Percentiles rank a stretch among this genome's conserved stretches.
phyloP scores from a whole-genome alignment of 2,329 filamentous ascomycete species.

The Penicillium sp. region DNA sequence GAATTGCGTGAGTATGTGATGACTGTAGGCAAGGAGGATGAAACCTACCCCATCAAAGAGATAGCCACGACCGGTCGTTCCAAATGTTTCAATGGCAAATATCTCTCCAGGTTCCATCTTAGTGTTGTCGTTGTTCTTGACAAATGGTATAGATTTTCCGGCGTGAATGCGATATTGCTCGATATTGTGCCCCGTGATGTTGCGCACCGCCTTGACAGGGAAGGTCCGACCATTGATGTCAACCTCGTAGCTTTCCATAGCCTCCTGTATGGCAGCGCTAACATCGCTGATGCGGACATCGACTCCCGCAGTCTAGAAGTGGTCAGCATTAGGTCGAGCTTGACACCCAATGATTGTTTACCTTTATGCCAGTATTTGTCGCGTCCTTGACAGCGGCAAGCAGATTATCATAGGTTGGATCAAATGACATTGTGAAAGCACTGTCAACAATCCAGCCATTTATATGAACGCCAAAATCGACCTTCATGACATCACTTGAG shows the following conservation, averaged over 20 bases:
- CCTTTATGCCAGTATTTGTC: constrained; percentile 60
- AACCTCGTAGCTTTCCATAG: constrained; percentile 62
- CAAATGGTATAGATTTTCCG: constrained; percentile 55
- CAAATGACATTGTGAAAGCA: constrained; percentile 75
- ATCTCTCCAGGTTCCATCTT: constrained; percentile 60
- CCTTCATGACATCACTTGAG: constrained; percentile 74
- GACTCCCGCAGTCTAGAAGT: constrained; percentile 49
- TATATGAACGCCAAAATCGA: constrained; percentile 79
- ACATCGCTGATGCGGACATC: constrained; percentile 56
- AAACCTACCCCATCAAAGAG: constrained; percentile 47
- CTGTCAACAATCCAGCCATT: constrained; percentile 78
- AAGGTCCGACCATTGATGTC: constrained; percentile 53
- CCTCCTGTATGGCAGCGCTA: constrained; percentile 58
- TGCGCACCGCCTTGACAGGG: constrained; percentile 56
- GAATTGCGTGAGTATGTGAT: neutral
- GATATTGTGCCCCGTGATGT: constrained; percentile 57
- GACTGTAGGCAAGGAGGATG: neutral
- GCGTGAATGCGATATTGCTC: constrained; percentile 55
- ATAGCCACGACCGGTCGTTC: constrained; percentile 53
- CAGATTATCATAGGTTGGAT: constrained; percentile 71
- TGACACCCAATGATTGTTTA: constrained; percentile 12
- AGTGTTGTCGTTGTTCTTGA: constrained; percentile 50
- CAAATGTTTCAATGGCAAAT: constrained; percentile 60
- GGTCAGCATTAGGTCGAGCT: constrained; percentile 5
- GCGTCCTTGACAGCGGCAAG: constrained; percentile 64